Base-by-base conservation (phyloP, 257 asterid species). In the Marsdenia floribunda region DNA sequence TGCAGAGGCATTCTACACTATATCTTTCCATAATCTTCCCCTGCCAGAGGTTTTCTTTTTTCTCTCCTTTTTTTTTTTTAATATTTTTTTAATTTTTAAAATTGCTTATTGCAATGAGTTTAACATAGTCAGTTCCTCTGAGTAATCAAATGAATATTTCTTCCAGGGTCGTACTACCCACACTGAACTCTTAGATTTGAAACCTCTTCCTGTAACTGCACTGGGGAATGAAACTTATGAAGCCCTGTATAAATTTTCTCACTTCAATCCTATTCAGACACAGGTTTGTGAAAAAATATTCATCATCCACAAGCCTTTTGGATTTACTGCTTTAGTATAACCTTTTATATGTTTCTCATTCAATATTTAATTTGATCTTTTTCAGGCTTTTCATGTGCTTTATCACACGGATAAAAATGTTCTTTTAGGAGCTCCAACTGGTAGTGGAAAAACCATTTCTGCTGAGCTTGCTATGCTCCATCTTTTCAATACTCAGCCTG, bases 391-490 rank as follows among this genome's bases (percentile, higher is more conserved):
- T 80, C 99, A 94, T 75, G 88, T 87, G 82, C 88, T 92, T 29
- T 94, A 92, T 85, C 99, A 94, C 83, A 86, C 97, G 22, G 91
- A 89, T 81, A 90, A 92, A 75, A 94, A 92, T 89, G 94, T 92
- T 81, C 99, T 94, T 74, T 88, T 92, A 64, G 99, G 99, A 84
- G 97, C 98, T 81, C 98, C 99, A 4, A 94, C 97, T 53, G 98
- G 98, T 76, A 94, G 99, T 89, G 99, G 99, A 73, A 94, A 92
- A 88, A 94, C 99, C 35, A 94, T 94, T 81, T 92, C 99, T 61
- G 99, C 99, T 59, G 99, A 94, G 88, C 97, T 94, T 87, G 97
- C 99, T 76, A 90, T 94, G 97, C 97, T 94, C 68, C 96, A 92
- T 85, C 85, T 94, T 68, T 92, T 92, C 73, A 88, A 86, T 71